phyloP scores from a whole-genome alignment of 352 stramenopile genomes.

The Phytophthora constricta region DNA sequence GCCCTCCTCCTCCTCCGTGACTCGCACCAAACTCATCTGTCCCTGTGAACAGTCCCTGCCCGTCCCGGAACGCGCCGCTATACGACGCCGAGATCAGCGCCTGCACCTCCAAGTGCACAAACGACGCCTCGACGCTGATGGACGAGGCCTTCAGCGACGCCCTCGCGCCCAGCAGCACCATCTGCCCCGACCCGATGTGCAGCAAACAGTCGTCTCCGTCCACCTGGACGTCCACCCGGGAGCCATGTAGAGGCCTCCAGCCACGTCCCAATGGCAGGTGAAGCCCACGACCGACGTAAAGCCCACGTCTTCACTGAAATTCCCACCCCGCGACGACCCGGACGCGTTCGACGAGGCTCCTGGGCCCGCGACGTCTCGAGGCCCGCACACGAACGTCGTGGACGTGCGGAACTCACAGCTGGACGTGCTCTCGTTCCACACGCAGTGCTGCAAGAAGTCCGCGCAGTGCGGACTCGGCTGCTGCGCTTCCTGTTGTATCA shows the following conservation, averaged over 20 bases:
- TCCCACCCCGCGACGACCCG: conserved; percentile 10
- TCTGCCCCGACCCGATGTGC: conserved; percentile 58
- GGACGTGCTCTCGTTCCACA: conserved; percentile 53
- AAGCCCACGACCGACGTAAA: conserved; percentile 32
- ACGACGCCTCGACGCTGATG: conserved; percentile 63
- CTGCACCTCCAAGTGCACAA: conserved; percentile 59
- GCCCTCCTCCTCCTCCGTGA: conserved; percentile 61
- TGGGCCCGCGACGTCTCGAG: too few species aligned
- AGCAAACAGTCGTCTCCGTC: conserved; percentile 62
- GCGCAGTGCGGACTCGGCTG: conserved; percentile 45
- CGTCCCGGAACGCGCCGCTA: conserved; percentile 34
- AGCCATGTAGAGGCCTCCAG: conserved; percentile 57
- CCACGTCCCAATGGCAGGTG: conserved; percentile 67
- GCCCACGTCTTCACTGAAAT: background rate
- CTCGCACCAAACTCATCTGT: conserved; percentile 56
- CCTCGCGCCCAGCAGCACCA: conserved; percentile 50
- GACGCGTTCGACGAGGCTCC: conserved; percentile 7
- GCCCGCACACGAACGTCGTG: conserved; percentile 51
- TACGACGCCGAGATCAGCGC: conserved; percentile 48
- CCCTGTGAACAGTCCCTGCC: conserved; percentile 43
- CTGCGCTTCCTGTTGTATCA: background rate
- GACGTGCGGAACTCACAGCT: conserved; percentile 61
- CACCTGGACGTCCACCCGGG: conserved; percentile 46
- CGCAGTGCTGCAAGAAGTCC: conserved; percentile 50
- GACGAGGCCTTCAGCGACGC: conserved; percentile 49